phyloP scores from a whole-genome alignment of 805 yeast genomes.

The Metschnikowia sp. region DNA sequence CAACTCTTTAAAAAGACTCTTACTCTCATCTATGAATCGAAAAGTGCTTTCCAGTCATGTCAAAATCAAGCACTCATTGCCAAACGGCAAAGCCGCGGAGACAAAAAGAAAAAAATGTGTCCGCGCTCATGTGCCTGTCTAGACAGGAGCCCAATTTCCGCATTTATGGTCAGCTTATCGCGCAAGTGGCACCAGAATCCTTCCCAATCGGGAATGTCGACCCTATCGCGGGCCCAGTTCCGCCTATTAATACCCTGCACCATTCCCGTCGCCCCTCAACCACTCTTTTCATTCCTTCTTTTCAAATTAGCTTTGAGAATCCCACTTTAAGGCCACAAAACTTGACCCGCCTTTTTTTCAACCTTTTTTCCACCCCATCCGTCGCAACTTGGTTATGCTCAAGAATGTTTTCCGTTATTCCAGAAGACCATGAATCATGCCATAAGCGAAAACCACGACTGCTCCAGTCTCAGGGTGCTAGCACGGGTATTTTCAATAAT shows the following conservation, averaged over 20 bases:
- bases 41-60: no score
- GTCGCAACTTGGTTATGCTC: slow-evolving; percentile 12
- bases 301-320: slow-evolving; percentile 1
- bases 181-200: background rate
- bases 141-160: no score
- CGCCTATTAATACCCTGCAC: slow-evolving; percentile 10
- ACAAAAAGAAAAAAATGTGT: no score
- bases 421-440: slow-evolving; percentile 33
- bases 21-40: no score
- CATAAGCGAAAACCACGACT: slow-evolving; percentile 36
- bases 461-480: slow-evolving; percentile 34
- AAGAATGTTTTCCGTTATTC: slow-evolving; percentile 21
- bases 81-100: no score
- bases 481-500: slow-evolving; percentile 19
- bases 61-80: no score
- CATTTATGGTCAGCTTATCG: background rate
- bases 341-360: background rate
- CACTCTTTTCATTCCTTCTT: background rate
- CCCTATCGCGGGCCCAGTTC: slow-evolving; percentile 6
- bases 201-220: slow-evolving; percentile 7
- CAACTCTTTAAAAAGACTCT: no score
- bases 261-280: slow-evolving; percentile 1
- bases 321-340: slow-evolving; percentile 1
- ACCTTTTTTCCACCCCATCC: background rate
- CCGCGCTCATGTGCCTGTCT: no score